phyloP scores from a whole-genome alignment of 495 filamentous ascomycete genomes.

The Halenospora varia region DNA sequence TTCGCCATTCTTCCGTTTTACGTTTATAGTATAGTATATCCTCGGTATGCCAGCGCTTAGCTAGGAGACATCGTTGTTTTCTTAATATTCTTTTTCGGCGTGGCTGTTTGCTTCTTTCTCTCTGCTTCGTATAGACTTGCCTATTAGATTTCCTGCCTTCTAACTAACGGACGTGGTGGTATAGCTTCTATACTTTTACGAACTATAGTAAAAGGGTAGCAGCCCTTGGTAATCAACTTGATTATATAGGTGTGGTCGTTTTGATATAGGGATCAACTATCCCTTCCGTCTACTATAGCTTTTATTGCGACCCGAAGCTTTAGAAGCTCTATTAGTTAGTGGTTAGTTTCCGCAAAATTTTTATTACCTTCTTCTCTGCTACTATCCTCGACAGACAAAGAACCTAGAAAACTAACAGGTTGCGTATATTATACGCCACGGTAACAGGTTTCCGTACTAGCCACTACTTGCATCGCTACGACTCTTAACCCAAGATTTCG shows the following conservation, averaged over 20 bases:
- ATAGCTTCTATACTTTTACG: slow-evolving; percentile 41
- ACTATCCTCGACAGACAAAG: not conserved
- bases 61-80: slow-evolving; percentile 40
- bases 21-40: slow-evolving; percentile 26
- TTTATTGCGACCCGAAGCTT: slow-evolving; percentile 33
- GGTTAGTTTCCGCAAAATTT: slow-evolving; percentile 14
- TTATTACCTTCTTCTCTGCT: not conserved
- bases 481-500: slow-evolving; percentile 73
- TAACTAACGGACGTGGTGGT: not conserved
- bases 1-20: slow-evolving; percentile 37
- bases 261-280: slow-evolving; percentile 50
- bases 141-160: not conserved
- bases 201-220: slow-evolving; percentile 40
- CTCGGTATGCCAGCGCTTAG: slow-evolving; percentile 25
- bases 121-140: slow-evolving; percentile 30
- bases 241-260: slow-evolving; percentile 48
- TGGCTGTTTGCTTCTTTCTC: slow-evolving; percentile 44
- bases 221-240: slow-evolving; percentile 38
- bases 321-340: slow-evolving; percentile 36
- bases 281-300: slow-evolving; percentile 49
- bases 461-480: slow-evolving; percentile 63
- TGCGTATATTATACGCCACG: not conserved
- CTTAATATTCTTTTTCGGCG: slow-evolving; percentile 43
- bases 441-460: slow-evolving; percentile 30
- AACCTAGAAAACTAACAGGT: not conserved